Evolutionary conservation across 768 basidiomycete genomes (phyloP), one percentile per base, ranked within the genome.

Genomic region (Russula olivacea): DNA sequence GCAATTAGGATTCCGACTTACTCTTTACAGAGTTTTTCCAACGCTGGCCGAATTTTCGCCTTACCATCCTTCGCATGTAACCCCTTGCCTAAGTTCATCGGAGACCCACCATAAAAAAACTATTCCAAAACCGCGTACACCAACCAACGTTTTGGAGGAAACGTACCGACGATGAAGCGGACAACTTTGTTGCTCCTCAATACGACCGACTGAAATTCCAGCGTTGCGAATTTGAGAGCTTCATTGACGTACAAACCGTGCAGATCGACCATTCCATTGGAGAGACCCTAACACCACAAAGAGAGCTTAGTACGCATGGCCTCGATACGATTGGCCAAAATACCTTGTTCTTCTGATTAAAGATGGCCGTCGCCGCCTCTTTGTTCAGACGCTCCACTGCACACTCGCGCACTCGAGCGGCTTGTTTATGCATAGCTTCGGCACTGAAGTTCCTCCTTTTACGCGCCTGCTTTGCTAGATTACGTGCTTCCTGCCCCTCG

Each of bases 131-230:
- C 4, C 7, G 19, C 3, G 4, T n/a, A n/a, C 19, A n/a, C 19
- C n/a, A 19, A 45, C 43, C 36, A 32, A 11, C 11, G 38, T 3
- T 4, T 9, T 19, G 21, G 45, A 25, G 19, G 38, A 17, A 28
- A 17, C 58, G 21, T 30, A 63, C 62, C 62, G 21, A 63, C 62
- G 25, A 63, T 63, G 58, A 63, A 63, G 25, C n/a, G 58, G n/a
- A 63, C 52, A 9, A 6, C 38, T n/a, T 12, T 21, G 17, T 54
- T 3, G 15, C 12, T 30, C 45, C 45, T 47, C 14, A 1, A n/a
- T 7, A 10, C 32, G 6, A 52, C 57, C 41, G 25, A 25, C n/a
- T 40, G 14, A 15, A 59, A 7, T n/a, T 49, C 25, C 36, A n/a
- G 36, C 34, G 19, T 49, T 25, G 45, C 51, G 7, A 23, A 25